Evolutionary conservation across 768 basidiomycete genomes (phyloP).

Genomic region (Wakefieldia striispora): DNA sequence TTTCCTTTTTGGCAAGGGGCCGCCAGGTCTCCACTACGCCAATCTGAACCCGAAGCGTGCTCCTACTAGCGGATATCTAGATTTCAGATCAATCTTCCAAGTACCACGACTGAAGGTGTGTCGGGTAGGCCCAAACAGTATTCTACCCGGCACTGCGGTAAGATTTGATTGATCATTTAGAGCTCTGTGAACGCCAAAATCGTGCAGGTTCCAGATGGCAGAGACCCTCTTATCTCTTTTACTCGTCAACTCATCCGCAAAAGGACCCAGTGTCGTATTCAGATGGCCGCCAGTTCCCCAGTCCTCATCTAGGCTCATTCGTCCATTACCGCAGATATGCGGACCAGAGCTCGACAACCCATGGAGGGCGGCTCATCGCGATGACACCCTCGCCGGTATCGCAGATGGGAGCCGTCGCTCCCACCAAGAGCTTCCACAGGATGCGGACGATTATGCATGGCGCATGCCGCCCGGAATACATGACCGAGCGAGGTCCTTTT

Average conservation of each 20-base stretch:
- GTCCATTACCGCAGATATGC: slow-evolving; percentile 57
- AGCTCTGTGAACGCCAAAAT: too few species aligned
- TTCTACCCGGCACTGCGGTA: too few species aligned
- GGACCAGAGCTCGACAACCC: slow-evolving; percentile 62
- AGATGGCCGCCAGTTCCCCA: slow-evolving; percentile 80
- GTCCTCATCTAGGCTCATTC: slow-evolving; percentile 63
- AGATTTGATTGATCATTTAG: too few species aligned
- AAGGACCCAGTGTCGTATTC: slow-evolving; percentile 75
- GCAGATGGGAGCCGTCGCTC: slow-evolving; percentile 10
- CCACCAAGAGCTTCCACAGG: slow-evolving; percentile 12
- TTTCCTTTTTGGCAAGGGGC: too few species aligned
- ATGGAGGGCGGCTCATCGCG: slow-evolving; percentile 63
- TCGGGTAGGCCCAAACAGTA: too few species aligned
- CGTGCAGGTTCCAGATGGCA: slow-evolving; percentile 45
- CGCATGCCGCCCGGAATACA: slow-evolving; percentile 48
- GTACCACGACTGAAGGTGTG: too few species aligned
- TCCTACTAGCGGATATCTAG: too few species aligned
- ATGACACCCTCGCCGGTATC: slow-evolving; percentile 33
- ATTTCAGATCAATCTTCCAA: too few species aligned
- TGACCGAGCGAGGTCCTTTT: slow-evolving; percentile 52
- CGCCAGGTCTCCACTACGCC: too few species aligned
- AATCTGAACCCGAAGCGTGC: too few species aligned
- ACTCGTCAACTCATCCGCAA: slow-evolving; percentile 81
- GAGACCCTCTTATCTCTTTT: slow-evolving; percentile 79
- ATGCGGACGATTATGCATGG: slow-evolving; percentile 60